Percentiles rank a stretch among this genome's conserved stretches.
Conservation (phyloP, 2,329 filamentous ascomycete species). For the Colletotrichum viniferum region DNA sequence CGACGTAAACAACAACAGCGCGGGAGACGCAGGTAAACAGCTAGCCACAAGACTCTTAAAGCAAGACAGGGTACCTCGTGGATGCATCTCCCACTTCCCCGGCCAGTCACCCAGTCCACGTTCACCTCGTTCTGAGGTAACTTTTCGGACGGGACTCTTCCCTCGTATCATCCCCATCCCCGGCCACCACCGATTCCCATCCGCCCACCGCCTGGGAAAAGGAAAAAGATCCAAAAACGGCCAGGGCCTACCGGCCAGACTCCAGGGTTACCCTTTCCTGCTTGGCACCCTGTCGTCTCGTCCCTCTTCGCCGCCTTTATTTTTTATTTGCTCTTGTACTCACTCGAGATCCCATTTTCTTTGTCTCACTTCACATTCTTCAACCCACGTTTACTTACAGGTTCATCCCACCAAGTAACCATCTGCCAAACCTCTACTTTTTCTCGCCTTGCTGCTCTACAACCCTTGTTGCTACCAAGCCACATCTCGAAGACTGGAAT, state of each 20-base stretch:
- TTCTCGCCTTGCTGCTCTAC: not conserved
- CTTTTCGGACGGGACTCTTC: not conserved
- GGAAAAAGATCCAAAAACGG: not conserved
- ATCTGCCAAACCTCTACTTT: not conserved
- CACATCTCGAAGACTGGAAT: not conserved
- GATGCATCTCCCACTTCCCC: not conserved
- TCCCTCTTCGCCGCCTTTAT: not conserved
- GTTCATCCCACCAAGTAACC: not conserved
- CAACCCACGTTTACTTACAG: conserved; percentile 7
- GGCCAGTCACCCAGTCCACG: not conserved
- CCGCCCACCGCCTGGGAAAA: not conserved
- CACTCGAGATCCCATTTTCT: conserved; percentile 2
- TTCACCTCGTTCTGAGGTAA: not conserved
- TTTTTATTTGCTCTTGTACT: not conserved
- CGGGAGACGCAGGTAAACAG: not conserved
- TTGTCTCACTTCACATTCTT: conserved; percentile 15
- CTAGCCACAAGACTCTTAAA: not conserved
- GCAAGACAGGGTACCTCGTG: not conserved
- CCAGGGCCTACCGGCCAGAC: not conserved
- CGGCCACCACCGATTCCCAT: not conserved
- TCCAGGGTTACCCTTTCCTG: not conserved
- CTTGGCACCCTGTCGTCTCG: not conserved
- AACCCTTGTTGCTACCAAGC: not conserved
- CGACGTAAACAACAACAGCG: not conserved
- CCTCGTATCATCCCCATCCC: conserved; percentile 6